Conservation (phyloP, 208 protist species). For the Herpetomonas samuelpessoai region DNA sequence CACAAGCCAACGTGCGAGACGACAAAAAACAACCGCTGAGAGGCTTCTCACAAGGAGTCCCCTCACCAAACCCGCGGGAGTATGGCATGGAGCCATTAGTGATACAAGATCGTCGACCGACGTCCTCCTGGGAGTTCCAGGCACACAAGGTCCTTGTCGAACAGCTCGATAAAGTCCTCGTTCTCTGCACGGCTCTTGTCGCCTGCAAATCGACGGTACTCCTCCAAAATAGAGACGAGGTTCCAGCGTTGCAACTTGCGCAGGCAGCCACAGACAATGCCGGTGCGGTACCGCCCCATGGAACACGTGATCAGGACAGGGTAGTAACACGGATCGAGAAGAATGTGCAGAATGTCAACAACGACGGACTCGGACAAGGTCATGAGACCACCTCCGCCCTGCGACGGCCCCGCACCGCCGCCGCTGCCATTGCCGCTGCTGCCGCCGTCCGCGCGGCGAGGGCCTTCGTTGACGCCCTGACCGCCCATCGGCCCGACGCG, state of each 20-base stretch:
- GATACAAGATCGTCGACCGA: slow-evolving; percentile 72
- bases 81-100: no score
- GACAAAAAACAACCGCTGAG: no score
- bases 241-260: slow-evolving; percentile 98
- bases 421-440: background rate
- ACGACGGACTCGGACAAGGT: slow-evolving; percentile 84
- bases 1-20: no score
- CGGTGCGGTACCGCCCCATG: slow-evolving; percentile 96
- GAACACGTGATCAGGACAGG: slow-evolving; percentile 96
- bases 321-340: slow-evolving; percentile 95
- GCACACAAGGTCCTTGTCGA: slow-evolving; percentile 97
- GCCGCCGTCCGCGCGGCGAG: no score
- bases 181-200: slow-evolving; percentile 93
- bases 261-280: slow-evolving; percentile 97
- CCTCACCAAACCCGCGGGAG: no score
- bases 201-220: slow-evolving; percentile 96
- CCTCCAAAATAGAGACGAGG: slow-evolving; percentile 97
- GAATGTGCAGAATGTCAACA: slow-evolving; percentile 91
- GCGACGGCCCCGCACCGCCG: slow-evolving; percentile 9
- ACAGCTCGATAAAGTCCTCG: slow-evolving; percentile 99
- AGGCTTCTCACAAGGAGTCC: no score
- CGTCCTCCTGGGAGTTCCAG: slow-evolving; percentile 55
- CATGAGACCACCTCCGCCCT: slow-evolving; percentile 34
- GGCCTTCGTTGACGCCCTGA: no score
- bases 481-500: no score